Evolutionary conservation across 2,329 filamentous ascomycete species (phyloP).

Genomic region (Colletotrichum godetiae): DNA sequence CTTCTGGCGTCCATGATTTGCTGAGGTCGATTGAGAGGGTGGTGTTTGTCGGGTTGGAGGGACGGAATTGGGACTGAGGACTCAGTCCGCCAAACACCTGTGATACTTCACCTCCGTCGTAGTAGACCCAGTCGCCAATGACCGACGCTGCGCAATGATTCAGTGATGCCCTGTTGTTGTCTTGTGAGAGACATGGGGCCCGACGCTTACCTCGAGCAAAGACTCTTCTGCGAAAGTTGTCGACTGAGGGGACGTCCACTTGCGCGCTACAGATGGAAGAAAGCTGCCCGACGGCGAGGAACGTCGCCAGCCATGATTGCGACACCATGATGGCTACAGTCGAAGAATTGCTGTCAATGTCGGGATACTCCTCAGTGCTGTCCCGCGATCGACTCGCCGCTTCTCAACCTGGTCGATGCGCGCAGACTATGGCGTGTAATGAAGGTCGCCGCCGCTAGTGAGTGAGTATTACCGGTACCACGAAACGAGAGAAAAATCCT

Average conservation of each 20-base stretch:
- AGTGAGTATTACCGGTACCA: no score
- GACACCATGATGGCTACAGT: neutral
- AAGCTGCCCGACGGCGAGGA: conserved; percentile 21
- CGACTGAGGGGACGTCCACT: conserved; percentile 12
- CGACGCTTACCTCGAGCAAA: conserved; percentile 14
- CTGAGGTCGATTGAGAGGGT: conserved; percentile 36
- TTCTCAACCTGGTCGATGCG: neutral
- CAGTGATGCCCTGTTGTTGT: neutral
- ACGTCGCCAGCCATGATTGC: conserved; percentile 3
- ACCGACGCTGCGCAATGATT: conserved; percentile 21
- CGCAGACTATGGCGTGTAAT: neutral
- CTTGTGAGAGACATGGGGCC: neutral
- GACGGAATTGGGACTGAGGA: neutral
- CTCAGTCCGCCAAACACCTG: neutral
- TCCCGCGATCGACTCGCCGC: neutral
- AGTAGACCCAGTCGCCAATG: conserved; percentile 26
- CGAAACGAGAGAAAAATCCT: neutral
- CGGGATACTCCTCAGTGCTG: neutral
- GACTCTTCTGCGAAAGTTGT: conserved; percentile 20
- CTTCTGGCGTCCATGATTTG: conserved; percentile 30
- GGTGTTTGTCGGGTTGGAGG: conserved; percentile 26
- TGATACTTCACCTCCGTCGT: conserved; percentile 31
- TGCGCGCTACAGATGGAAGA: conserved; percentile 4
- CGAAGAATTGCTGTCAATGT: neutral
- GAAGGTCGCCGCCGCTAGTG: neutral